phyloP scores from a whole-genome alignment of 371 early-diverging fungal genomes.

The Mycotypha africana region DNA sequence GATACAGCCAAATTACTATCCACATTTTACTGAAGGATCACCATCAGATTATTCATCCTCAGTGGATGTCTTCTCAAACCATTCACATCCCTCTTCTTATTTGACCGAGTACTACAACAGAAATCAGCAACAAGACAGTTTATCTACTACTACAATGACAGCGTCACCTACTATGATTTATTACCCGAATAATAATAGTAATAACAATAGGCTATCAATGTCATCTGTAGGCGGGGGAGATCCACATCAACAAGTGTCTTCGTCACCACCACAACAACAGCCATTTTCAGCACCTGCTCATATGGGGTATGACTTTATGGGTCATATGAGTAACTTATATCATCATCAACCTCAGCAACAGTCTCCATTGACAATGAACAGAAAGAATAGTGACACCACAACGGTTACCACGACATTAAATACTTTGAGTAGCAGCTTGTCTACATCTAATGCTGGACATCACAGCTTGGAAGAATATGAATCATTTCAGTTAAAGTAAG shows the following conservation, averaged over 20 bases:
- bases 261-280: slow-evolving; percentile 8
- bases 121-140: slow-evolving; percentile 3
- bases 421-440: neutral
- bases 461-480: slow-evolving; percentile 36
- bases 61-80: slow-evolving; percentile 1
- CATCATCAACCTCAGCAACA: slow-evolving; percentile 6
- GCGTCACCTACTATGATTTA: neutral
- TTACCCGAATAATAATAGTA: too few relatives aligned
- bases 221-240: too few relatives aligned
- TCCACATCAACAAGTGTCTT: neutral
- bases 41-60: slow-evolving; percentile 21
- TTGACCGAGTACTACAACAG: slow-evolving; percentile 4
- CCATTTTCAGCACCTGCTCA: slow-evolving; percentile 46
- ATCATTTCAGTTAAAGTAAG: slow-evolving; percentile 41
- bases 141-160: neutral
- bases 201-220: too few relatives aligned
- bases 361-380: too few relatives aligned
- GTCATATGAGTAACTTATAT: slow-evolving; percentile 23
- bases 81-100: slow-evolving; percentile 7
- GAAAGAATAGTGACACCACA: too few relatives aligned
- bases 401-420: too few relatives aligned
- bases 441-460: slow-evolving; percentile 2
- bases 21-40: slow-evolving; percentile 11
- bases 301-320: slow-evolving; percentile 28
- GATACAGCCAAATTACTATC: slow-evolving; percentile 3